A percentile compares a stretch with the other conserved stretches of the same genome.
These are phyloP conservation scores for Phaeosphaeriaceae sp. DNA, from an alignment of 2,329 filamentous ascomycete species.

Conservation along the genomic window DNA sequence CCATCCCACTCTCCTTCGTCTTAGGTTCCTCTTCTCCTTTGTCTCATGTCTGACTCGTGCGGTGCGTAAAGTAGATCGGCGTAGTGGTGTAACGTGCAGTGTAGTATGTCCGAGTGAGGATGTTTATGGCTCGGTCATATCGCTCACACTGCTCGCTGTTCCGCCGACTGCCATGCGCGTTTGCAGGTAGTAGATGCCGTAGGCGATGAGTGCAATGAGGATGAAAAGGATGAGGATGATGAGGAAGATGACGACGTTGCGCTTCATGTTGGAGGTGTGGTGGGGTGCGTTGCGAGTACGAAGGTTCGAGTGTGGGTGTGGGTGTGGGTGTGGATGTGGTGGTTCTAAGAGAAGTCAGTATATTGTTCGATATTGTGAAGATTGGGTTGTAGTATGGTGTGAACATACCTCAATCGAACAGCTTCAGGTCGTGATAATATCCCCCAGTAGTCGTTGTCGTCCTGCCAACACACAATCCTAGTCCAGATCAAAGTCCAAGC, in stretches of 20 bases:
- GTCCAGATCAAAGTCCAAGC: neutral
- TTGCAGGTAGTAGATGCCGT: slow-evolving; percentile 59
- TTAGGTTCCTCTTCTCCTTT: no score
- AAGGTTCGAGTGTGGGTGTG: neutral
- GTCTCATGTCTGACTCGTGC: neutral
- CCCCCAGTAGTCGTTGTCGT: neutral
- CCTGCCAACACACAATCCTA: neutral
- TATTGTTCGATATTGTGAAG: neutral
- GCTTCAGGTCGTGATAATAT: neutral
- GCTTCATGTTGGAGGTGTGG: slow-evolving; percentile 51
- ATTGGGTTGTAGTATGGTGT: neutral
- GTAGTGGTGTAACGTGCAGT: neutral
- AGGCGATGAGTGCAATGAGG: slow-evolving; percentile 58
- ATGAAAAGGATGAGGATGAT: slow-evolving; percentile 63
- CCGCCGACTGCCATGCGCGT: slow-evolving; percentile 51
- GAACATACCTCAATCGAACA: neutral
- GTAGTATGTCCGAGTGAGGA: neutral
- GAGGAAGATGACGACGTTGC: slow-evolving; percentile 62
- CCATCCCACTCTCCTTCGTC: no score
- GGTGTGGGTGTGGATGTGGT: neutral
- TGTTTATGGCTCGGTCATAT: slow-evolving; percentile 34
- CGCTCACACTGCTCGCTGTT: slow-evolving; percentile 37
- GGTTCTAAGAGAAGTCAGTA: neutral
- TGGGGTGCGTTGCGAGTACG: neutral
- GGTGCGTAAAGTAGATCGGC: neutral